Evolutionary conservation across 805 yeast genomes (phyloP).

Genomic region (Candida nitratophila): DNA sequence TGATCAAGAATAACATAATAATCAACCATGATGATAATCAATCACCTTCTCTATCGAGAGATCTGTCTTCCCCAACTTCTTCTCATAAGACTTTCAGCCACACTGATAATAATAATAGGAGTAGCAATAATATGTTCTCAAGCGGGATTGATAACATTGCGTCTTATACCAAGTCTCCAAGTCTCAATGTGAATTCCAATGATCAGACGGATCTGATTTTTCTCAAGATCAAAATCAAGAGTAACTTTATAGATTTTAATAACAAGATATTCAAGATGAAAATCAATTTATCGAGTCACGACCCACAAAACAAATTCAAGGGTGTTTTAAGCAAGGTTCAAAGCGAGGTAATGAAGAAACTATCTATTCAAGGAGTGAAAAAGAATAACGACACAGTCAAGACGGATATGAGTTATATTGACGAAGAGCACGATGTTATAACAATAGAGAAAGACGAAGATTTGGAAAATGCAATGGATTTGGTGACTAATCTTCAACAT

Average conservation of each 20-base stretch:
- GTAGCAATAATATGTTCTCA: not conserved
- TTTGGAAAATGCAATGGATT: constrained; percentile 19
- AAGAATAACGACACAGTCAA: not conserved
- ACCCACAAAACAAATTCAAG: not conserved
- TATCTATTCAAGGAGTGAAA: not conserved
- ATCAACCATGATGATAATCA: too few species aligned
- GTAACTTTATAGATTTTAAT: not conserved
- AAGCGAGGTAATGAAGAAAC: not conserved
- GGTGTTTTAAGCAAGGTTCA: not conserved
- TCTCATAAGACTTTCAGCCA: too few species aligned
- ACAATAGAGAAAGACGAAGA: constrained; percentile 28
- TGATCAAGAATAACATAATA: too few species aligned
- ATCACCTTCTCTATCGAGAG: too few species aligned
- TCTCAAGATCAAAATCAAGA: not conserved
- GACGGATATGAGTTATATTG: constrained; percentile 28
- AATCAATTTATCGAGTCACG: not conserved
- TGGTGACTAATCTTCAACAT: not conserved
- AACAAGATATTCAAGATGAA: not conserved
- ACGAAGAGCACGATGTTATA: constrained; percentile 31
- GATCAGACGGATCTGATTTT: not conserved
- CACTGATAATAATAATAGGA: too few species aligned
- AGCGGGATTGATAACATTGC: not conserved
- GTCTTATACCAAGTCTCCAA: not conserved
- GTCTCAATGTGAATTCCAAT: too few species aligned
- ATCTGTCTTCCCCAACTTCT: too few species aligned